Base-by-base conservation (phyloP, 2,329 filamentous ascomycete genomes). In the Aspergillus udagawae region DNA sequence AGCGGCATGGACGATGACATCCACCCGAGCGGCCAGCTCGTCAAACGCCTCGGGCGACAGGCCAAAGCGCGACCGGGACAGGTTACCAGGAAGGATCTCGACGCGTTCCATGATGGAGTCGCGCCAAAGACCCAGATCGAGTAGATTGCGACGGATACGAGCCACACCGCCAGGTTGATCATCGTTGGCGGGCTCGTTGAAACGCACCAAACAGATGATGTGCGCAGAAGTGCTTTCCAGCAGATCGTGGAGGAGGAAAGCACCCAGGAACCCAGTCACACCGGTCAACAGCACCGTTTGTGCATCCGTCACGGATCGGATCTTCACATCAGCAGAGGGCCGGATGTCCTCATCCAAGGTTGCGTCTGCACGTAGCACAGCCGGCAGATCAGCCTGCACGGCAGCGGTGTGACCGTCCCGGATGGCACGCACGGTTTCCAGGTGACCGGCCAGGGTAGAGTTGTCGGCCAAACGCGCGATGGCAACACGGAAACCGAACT, bases 51-150 rank as follows among this genome's bases (percentile, higher is more conserved):
- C 83, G 0, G 83, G 81, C 0, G 85, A 80, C 21, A 92, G 81
- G 53, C 90, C 90, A 17, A 93, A 81, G 1, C 84, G 82, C 66
- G 84, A 85, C 38, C 86, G 81, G 5, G 87, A 84, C 47, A 93
- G 70, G 68, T 92, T 91, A 47, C 88, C 90, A 0, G 88, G 86
- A 8, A 92, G 74, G 35, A 92, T 84, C 66, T 91, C 87, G 52
- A 92, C 86, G 8, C 90, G 86, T 67, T 92, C 89, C 70, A 92
- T 85, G 65, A 92, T 86, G 0, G 83, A 84, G 67, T 92, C 89
- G 53, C 84, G 81, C 90, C 90, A 93, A 1, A 92, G 77, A 1
- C 89, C 89, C 20, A 91, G 77, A 62, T 91, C 89, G n/a, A 92
- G 82, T 21, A 92, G 76, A 66, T 92, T 91, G 68, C 85, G 85